Conservation (phyloP, 73 alveolate genomes). For the Stentor roeselii region DNA sequence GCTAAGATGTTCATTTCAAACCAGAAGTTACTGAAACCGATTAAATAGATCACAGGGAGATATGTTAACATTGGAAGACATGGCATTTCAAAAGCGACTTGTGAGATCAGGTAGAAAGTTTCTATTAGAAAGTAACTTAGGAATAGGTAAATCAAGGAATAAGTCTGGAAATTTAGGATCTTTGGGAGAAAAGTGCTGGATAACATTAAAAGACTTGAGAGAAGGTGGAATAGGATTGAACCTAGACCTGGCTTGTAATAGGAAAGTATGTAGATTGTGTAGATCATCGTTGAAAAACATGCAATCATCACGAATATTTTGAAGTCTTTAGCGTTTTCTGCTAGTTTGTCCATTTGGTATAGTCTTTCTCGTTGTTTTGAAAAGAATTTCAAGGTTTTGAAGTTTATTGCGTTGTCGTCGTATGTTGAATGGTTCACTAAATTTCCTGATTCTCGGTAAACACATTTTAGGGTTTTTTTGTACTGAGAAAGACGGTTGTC, state of each 20-base stretch:
- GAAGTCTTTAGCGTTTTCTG: neutral
- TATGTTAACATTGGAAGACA: neutral
- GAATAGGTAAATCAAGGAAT: neutral
- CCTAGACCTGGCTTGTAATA: neutral
- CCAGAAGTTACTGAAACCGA: slow-evolving; percentile 1
- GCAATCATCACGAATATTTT: neutral
- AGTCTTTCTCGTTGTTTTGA: neutral
- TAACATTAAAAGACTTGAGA: neutral
- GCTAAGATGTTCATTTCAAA: slow-evolving; percentile 9
- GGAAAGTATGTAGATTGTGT: neutral
- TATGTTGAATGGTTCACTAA: neutral
- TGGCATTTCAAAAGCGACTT: neutral
- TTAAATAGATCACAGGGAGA: neutral
- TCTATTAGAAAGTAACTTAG: neutral
- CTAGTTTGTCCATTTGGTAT: neutral
- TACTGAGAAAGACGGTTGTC: neutral
- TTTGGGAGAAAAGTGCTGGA: neutral
- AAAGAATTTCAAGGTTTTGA: neutral
- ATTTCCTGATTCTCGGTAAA: neutral
- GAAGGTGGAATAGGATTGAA: neutral
- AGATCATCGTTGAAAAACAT: neutral
- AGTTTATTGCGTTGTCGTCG: neutral
- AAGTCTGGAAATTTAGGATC: neutral
- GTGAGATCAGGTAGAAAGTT: neutral
- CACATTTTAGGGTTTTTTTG: neutral